These are phyloP conservation scores for Candida caryicola DNA, from an alignment of 805 yeast genomes.

Conservation along the genomic window DNA sequence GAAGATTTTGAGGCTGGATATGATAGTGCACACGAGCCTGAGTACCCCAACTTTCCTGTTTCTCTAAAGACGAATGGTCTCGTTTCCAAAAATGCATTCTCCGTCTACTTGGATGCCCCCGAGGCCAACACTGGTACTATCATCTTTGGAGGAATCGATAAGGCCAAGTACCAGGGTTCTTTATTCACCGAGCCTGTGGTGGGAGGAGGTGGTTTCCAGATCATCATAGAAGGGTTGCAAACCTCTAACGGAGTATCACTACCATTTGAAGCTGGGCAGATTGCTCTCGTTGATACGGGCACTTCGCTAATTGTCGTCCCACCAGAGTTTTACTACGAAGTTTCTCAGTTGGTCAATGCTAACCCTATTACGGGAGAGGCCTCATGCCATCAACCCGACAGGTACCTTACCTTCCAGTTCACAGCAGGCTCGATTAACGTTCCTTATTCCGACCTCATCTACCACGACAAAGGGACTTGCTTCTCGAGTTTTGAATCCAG, in stretches of 20 bases:
- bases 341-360: slow-evolving; percentile 2
- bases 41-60: slow-evolving; percentile 16
- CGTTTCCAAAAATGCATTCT: slow-evolving; percentile 17
- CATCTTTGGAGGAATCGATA: slow-evolving; percentile 17
- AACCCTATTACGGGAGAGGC: background rate
- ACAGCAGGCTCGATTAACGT: slow-evolving; percentile 3
- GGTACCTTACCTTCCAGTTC: slow-evolving; percentile 3
- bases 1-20: slow-evolving; percentile 5
- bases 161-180: slow-evolving; percentile 12
- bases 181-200: slow-evolving; percentile 3
- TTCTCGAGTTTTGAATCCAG: too few relatives aligned
- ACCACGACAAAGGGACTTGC: too few relatives aligned
- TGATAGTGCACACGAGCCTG: background rate
- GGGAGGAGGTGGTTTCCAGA: background rate
- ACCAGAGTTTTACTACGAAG: background rate
- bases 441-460: slow-evolving; percentile 7
- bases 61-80: slow-evolving; percentile 25
- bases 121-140: slow-evolving; percentile 10
- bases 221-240: slow-evolving; percentile 2
- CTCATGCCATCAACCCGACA: too few relatives aligned
- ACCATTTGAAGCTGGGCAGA: background rate
- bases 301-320: slow-evolving; percentile 7
- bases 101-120: slow-evolving; percentile 11
- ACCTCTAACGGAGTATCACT: background rate
- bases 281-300: slow-evolving; percentile 10